phyloP scores from a whole-genome alignment of 1,139 yeast genomes.

The Geotrichum reessii region DNA sequence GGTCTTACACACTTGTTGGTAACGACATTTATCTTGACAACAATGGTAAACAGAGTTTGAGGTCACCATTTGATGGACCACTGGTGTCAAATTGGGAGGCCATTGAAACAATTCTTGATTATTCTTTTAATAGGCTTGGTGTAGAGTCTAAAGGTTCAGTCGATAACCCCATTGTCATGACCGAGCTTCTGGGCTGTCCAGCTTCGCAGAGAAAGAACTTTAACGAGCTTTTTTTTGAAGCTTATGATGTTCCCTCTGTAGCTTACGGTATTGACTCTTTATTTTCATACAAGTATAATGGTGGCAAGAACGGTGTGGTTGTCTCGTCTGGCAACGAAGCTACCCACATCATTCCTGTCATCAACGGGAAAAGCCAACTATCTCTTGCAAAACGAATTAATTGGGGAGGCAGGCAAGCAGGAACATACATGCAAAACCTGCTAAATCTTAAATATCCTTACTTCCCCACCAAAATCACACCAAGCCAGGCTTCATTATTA shows the following conservation, averaged over 20 bases:
- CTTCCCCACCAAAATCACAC: constrained; percentile 69
- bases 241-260: constrained; percentile 66
- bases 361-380: constrained; percentile 59
- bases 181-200: constrained; percentile 70
- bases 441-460: constrained; percentile 83
- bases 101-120: constrained; percentile 75
- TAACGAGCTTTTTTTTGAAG: constrained; percentile 80
- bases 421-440: constrained; percentile 55
- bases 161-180: constrained; percentile 75
- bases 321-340: constrained; percentile 79
- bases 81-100: constrained; percentile 90
- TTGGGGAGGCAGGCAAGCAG: constrained; percentile 84
- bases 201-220: constrained; percentile 57
- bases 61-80: constrained; percentile 82
- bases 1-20: constrained; percentile 70
- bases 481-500: constrained; percentile 58
- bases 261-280: constrained; percentile 78
- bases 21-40: constrained; percentile 73
- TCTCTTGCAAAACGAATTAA: constrained; percentile 74
- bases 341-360: constrained; percentile 76
- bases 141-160: constrained; percentile 54
- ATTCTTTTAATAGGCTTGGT: constrained; percentile 64
- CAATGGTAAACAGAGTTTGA: constrained; percentile 59
- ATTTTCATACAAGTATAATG: constrained; percentile 56
- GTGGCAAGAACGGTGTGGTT: constrained; percentile 56